Percentiles rank a stretch among this genome's conserved stretches.
Conservation (phyloP, 1,284 basidiomycete species). For the Ceratobasidium sp. region DNA sequence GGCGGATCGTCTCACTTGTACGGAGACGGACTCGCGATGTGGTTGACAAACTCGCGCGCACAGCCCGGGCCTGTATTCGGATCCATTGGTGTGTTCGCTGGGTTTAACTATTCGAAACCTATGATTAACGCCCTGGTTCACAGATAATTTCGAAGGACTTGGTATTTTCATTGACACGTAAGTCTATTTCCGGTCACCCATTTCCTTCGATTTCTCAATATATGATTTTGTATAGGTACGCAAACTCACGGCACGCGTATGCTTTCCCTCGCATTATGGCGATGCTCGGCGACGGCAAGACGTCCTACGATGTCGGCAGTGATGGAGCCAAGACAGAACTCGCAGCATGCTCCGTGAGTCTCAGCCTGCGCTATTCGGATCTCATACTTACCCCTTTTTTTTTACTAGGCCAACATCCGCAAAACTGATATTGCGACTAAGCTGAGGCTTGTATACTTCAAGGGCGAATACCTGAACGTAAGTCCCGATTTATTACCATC, state of each 20-base stretch:
- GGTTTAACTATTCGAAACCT: neutral
- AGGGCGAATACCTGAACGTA: constrained; percentile 84
- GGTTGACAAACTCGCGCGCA: constrained; percentile 87
- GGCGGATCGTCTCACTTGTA: constrained; percentile 82
- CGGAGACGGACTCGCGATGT: constrained; percentile 94
- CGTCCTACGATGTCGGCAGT: constrained; percentile 80
- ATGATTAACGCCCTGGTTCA: too few relatives aligned
- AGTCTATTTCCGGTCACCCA: constrained; percentile 51
- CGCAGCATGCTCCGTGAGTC: constrained; percentile 78
- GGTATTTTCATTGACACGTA: constrained; percentile 95
- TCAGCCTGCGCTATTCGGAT: neutral
- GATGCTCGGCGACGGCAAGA: constrained; percentile 93
- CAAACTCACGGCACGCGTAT: constrained; percentile 86
- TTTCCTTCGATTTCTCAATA: constrained; percentile 35
- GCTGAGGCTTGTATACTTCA: constrained; percentile 88
- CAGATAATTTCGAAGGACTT: constrained; percentile 91
- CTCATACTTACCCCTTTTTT: constrained; percentile 52
- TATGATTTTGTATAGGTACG: constrained; percentile 69
- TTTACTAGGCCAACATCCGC: constrained; percentile 81
- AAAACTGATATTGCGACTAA: constrained; percentile 91
- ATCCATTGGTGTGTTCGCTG: constrained; percentile 71
- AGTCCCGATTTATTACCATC: constrained; percentile 49
- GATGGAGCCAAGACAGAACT: constrained; percentile 86
- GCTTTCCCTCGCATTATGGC: constrained; percentile 89
- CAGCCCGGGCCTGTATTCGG: constrained; percentile 94